Evolutionary conservation across 768 basidiomycete species (phyloP).

Genomic region (Asterophora parasitica): DNA sequence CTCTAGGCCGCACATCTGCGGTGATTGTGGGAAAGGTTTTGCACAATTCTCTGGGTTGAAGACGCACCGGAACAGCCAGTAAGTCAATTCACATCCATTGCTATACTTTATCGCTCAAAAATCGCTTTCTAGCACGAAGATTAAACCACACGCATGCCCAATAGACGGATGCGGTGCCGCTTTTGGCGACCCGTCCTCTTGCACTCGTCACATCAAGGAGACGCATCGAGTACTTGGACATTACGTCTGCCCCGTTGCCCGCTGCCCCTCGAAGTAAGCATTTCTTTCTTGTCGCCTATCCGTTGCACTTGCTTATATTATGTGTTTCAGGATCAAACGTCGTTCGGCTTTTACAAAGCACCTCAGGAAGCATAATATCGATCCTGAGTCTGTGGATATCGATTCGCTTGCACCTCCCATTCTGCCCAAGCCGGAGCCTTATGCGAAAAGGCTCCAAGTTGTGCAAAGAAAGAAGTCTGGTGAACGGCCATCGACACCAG

Average conservation of each 20-base stretch:
- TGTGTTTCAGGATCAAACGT: conserved; percentile 54
- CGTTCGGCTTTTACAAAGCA: conserved; percentile 53
- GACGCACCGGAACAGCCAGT: conserved; percentile 68
- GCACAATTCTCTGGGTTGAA: conserved; percentile 56
- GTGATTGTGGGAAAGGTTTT: conserved; percentile 50
- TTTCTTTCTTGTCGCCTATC: conserved; percentile 1
- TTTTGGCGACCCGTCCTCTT: conserved; percentile 70
- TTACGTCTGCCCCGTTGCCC: conserved; percentile 39
- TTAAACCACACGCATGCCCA: conserved; percentile 50
- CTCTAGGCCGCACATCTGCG: conserved; percentile 48
- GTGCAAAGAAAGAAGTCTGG: conserved; percentile 9
- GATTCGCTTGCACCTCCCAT: conserved; percentile 27
- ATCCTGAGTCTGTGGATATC: conserved; percentile 26
- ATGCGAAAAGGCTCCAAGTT: conserved; percentile 5
- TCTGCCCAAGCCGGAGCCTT: conserved; percentile 9
- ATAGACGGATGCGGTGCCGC: conserved; percentile 39
- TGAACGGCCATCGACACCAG: conserved; percentile 3
- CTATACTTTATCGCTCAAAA: background rate
- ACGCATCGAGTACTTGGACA: conserved; percentile 40
- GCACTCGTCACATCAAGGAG: conserved; percentile 61
- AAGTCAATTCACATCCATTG: conserved; percentile 20
- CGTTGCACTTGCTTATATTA: conserved; percentile 4
- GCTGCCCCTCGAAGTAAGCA: conserved; percentile 46
- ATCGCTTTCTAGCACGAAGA: conserved; percentile 35
- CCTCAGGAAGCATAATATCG: conserved; percentile 44